A percentile compares a stretch with the other conserved stretches of the same genome.
These are phyloP conservation scores for Xerocomus minutiporus DNA, from an alignment of 1,284 basidiomycete species.

Conservation along the genomic window DNA sequence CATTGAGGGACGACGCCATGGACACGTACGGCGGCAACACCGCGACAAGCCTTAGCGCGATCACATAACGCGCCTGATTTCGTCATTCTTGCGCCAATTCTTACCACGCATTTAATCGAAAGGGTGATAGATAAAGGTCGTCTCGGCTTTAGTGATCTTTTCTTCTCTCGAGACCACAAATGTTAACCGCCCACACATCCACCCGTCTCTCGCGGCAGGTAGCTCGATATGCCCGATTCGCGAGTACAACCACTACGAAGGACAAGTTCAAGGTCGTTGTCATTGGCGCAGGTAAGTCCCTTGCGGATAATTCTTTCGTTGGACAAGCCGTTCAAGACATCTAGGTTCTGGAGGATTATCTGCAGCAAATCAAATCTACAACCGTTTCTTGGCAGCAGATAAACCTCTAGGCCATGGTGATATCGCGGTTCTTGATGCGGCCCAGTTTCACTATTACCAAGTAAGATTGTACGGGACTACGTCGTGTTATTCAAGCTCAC, in stretches of 20 bases:
- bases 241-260: constrained; percentile 38
- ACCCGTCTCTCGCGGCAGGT: constrained; percentile 2
- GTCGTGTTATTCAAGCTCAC: constrained; percentile 7
- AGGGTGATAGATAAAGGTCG: constrained; percentile 35
- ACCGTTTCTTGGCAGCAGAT: constrained; percentile 67
- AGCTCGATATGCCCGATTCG: constrained; percentile 26
- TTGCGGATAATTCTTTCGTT: background rate
- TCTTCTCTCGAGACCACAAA: constrained; percentile 3
- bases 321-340: background rate
- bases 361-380: constrained; percentile 80
- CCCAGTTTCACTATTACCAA: constrained; percentile 70
- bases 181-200: constrained; percentile 12
- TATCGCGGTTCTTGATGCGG: constrained; percentile 78
- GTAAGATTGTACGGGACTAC: background rate
- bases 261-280: constrained; percentile 60
- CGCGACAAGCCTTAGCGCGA: no score
- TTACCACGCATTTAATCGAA: constrained; percentile 8
- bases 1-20: background rate
- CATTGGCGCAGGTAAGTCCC: constrained; percentile 57
- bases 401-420: constrained; percentile 69
- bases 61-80: constrained; percentile 3
- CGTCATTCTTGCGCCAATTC: constrained; percentile 18
- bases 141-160: background rate
- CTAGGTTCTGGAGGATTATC: constrained; percentile 61
- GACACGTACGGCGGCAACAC: background rate